Percentiles rank a stretch among this genome's conserved stretches.
Conservation (phyloP, 441 rosid genomes). For the Gossypium trilobum region DNA sequence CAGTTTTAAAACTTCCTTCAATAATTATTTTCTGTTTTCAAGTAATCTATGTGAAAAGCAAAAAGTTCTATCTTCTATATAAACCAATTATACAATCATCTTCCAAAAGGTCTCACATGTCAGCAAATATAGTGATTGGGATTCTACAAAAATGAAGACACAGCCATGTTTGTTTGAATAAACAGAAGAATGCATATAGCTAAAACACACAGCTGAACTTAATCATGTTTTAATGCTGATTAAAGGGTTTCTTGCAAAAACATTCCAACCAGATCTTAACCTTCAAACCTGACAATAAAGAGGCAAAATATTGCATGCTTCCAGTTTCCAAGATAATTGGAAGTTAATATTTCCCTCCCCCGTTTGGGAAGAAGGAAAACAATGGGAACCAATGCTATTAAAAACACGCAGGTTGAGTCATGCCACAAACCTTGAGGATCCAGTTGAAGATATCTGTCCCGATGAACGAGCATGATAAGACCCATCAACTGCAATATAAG, state of each 20-base stretch:
- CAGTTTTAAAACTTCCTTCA: background rate
- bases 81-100: background rate
- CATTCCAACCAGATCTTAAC: background rate
- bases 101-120: background rate
- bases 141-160: background rate
- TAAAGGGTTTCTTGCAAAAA: background rate
- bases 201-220: background rate
- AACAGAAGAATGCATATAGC: background rate
- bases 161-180: background rate
- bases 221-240: background rate
- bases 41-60: background rate
- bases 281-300: background rate
- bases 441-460: conserved; percentile 49
- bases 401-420: background rate
- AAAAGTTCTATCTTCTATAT: background rate
- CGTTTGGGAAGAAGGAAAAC: no score
- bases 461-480: conserved; percentile 50
- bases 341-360: no score
- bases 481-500: conserved; percentile 67
- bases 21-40: background rate
- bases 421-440: conserved; percentile 50
- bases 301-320: background rate
- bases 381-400: background rate
- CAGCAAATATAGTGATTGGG: background rate
- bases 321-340: background rate